Evolutionary conservation across 352 stramenopile genomes (phyloP).

Genomic region (Phytophthora pistaciae): DNA sequence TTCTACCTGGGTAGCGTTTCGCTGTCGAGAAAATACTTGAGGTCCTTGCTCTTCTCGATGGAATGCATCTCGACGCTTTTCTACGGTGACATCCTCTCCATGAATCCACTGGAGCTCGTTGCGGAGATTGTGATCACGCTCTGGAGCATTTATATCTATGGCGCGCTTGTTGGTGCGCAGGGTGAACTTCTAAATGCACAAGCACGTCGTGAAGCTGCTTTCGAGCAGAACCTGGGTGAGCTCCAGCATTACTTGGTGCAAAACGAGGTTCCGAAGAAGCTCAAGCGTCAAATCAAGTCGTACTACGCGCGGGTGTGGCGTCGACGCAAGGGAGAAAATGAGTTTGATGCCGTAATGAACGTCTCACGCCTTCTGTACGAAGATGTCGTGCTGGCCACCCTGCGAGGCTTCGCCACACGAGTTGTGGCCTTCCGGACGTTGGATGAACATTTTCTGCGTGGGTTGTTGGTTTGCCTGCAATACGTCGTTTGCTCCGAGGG

Average conservation of each 20-base stretch:
- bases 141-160: conserved; percentile 79
- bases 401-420: conserved; percentile 56
- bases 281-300: conserved; percentile 81
- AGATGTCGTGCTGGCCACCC: conserved; percentile 67
- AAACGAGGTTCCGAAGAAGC: conserved; percentile 71
- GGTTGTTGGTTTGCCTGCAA: conserved; percentile 66
- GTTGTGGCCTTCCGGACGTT: conserved; percentile 61
- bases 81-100: conserved; percentile 75
- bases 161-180: conserved; percentile 68
- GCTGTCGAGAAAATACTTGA: conserved; percentile 68
- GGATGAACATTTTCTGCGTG: conserved; percentile 74
- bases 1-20: conserved; percentile 38
- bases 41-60: conserved; percentile 70
- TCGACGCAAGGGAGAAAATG: conserved; percentile 57
- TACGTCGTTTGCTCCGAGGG: conserved; percentile 79
- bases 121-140: conserved; percentile 68
- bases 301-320: conserved; percentile 78
- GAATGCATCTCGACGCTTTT: conserved; percentile 79
- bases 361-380: conserved; percentile 65
- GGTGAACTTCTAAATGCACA: conserved; percentile 61
- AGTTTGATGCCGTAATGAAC: conserved; percentile 57
- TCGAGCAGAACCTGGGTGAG: conserved; percentile 72
- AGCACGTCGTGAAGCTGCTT: conserved; percentile 54
- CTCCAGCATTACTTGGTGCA: conserved; percentile 79
- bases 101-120: conserved; percentile 71